Percentiles rank a stretch among this genome's conserved stretches.
These are phyloP conservation scores for Pleurostoma richardsiae DNA, from an alignment of 2,329 filamentous ascomycete species.

Conservation along the genomic window DNA sequence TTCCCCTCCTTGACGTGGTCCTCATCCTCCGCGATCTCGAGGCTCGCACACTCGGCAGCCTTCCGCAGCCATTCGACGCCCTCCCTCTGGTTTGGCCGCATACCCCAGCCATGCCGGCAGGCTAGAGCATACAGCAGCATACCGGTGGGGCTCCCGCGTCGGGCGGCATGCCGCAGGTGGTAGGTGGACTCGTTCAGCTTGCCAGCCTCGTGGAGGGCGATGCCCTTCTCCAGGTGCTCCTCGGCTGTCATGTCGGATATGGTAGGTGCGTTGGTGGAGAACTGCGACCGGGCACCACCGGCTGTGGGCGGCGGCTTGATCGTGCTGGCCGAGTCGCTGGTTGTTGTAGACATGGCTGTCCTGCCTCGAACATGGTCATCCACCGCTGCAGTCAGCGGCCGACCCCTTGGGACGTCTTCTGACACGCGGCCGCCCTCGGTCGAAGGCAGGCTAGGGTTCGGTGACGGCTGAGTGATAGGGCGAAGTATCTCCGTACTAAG, in stretches of 20 bases:
- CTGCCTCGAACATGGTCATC: slow-evolving; percentile 34
- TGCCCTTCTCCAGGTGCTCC: slow-evolving; percentile 85
- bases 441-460: slow-evolving; percentile 39
- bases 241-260: slow-evolving; percentile 71
- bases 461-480: slow-evolving; percentile 34
- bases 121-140: slow-evolving; percentile 96
- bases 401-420: slow-evolving; percentile 44
- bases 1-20: slow-evolving; percentile 59
- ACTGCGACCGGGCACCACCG: slow-evolving; percentile 28
- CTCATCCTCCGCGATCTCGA: slow-evolving; percentile 81
- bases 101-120: slow-evolving; percentile 95
- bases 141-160: slow-evolving; percentile 79
- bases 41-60: slow-evolving; percentile 76
- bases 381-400: slow-evolving; percentile 28
- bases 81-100: slow-evolving; percentile 86
- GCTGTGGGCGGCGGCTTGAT: slow-evolving; percentile 24
- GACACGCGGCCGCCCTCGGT: slow-evolving; percentile 37
- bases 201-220: slow-evolving; percentile 83
- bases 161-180: slow-evolving; percentile 84
- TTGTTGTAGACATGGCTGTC: slow-evolving; percentile 41
- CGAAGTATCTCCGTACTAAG: slow-evolving; percentile 40
- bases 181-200: slow-evolving; percentile 92
- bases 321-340: slow-evolving; percentile 51
- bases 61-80: slow-evolving; percentile 89
- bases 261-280: slow-evolving; percentile 44